Evolutionary conservation across 164 flowering plant genomes (phyloP), one percentile per base, ranked within the genome.

Genomic region (grape (Vitis vinifera)): DNA sequence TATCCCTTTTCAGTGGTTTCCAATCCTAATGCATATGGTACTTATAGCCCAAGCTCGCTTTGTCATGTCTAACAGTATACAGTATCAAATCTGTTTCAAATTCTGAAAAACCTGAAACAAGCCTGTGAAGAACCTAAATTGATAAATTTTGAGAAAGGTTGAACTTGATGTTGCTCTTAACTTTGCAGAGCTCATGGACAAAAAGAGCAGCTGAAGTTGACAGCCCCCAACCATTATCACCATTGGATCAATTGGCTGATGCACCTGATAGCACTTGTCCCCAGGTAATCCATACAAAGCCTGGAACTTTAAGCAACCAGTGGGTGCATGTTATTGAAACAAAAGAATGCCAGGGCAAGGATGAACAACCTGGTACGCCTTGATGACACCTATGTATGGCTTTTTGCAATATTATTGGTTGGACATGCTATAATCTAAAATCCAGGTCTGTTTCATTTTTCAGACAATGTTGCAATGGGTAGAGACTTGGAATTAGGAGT

Each of bases 211-310:
- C 56, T 37, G 86, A 84, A 68, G 71, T 59, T 63, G 79, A 82
- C 52, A 80, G 80, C 71, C 74, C 84, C 15, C 82, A 50, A 17
- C 74, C 79, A 59, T 37, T 63, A 10, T 74, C 80, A 50, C 66
- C 72, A 59, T 55, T 62, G 29, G 73, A 81, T 56, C 67, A 77
- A 51, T 52, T 67, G 66, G 65, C 80, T 11, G 84, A 85, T 68
- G 80, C 83, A 51, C 85, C 80, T 68, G 85, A 86, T 75, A 86
- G 82, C 76, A 82, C 80, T 57, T 83, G 84, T 73, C 84, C 84
- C 55, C 85, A 80, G 71, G 79, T 75, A 53, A 78, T 80, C 19
- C 76, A 71, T 65, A 57, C 80, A 50, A 80, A 76, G 59, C 75
- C 84, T 14, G 85, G 76, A 68, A 58, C 56, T 4, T 23, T 55